These are phyloP conservation scores for Xerocomus nothofagi DNA, from an alignment of 1,284 basidiomycete species.

Conservation along the genomic window DNA sequence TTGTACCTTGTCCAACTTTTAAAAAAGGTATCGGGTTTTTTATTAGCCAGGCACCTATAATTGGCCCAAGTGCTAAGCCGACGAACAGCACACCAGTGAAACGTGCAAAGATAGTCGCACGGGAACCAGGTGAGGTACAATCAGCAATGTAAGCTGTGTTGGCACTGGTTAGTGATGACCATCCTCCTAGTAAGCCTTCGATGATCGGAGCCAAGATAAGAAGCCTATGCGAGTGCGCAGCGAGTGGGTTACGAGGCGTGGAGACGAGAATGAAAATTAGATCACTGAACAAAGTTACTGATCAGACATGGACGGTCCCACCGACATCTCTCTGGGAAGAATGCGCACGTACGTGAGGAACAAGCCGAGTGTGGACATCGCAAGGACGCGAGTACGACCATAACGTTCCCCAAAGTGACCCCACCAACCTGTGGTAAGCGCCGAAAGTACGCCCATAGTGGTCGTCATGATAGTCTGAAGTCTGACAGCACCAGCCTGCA, in stretches of 20 bases:
- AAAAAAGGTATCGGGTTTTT: constrained; percentile 47
- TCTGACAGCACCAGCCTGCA: constrained; percentile 65
- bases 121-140: constrained; percentile 81
- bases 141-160: constrained; percentile 86
- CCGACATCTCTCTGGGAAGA: background rate
- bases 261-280: constrained; percentile 77
- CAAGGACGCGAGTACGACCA: constrained; percentile 77
- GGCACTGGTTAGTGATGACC: constrained; percentile 76
- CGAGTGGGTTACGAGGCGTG: constrained; percentile 61
- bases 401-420: constrained; percentile 77
- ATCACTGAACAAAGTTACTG: constrained; percentile 50
- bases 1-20: constrained; percentile 26
- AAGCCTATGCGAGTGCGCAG: constrained; percentile 68
- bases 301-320: constrained; percentile 12
- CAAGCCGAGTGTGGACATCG: constrained; percentile 67
- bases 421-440: constrained; percentile 88
- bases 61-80: constrained; percentile 74
- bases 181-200: constrained; percentile 87
- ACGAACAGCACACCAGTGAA: constrained; percentile 71
- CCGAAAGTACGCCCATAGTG: constrained; percentile 79
- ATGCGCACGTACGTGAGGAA: constrained; percentile 64
- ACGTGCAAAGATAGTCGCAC: constrained; percentile 78
- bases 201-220: constrained; percentile 80
- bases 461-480: constrained; percentile 73
- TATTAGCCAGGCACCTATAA: constrained; percentile 72